Conservation (phyloP, 371 early-diverging fungal genomes). For the Gilbertella persicaria region DNA sequence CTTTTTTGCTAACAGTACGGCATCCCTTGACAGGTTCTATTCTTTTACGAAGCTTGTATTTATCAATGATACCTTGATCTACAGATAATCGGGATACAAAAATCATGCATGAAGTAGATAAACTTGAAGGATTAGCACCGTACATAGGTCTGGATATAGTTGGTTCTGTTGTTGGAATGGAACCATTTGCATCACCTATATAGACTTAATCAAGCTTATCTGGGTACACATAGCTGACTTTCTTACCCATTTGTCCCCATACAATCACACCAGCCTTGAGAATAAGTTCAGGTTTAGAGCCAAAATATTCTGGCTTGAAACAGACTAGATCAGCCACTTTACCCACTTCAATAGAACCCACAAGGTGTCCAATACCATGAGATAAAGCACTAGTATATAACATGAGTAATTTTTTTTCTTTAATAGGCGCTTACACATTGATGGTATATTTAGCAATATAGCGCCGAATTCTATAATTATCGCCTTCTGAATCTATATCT, state of each 20-base stretch:
- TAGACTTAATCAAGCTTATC: neutral
- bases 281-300: slow-evolving; percentile 82
- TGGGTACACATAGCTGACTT: neutral
- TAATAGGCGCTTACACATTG: slow-evolving; percentile 82
- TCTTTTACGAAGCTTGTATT: slow-evolving; percentile 69
- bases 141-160: slow-evolving; percentile 84
- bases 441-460: slow-evolving; percentile 96
- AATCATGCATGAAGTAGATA: slow-evolving; percentile 60
- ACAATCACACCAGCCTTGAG: slow-evolving; percentile 87
- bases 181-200: slow-evolving; percentile 82
- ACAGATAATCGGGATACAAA: slow-evolving; percentile 84
- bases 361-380: slow-evolving; percentile 85
- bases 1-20: slow-evolving; percentile 74
- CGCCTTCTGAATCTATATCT: slow-evolving; percentile 54
- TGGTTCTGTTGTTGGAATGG: slow-evolving; percentile 84
- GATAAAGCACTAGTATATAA: slow-evolving; percentile 64
- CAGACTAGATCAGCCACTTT: slow-evolving; percentile 91
- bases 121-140: slow-evolving; percentile 62
- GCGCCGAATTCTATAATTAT: slow-evolving; percentile 79
- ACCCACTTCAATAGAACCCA: slow-evolving; percentile 91
- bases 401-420: too few relatives aligned
- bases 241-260: slow-evolving; percentile 73
- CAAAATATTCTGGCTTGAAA: slow-evolving; percentile 84
- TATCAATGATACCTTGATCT: slow-evolving; percentile 50
- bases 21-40: slow-evolving; percentile 77